Base-by-base conservation (phyloP, 2,329 filamentous ascomycete genomes). In the Hypoxylon sp. region DNA sequence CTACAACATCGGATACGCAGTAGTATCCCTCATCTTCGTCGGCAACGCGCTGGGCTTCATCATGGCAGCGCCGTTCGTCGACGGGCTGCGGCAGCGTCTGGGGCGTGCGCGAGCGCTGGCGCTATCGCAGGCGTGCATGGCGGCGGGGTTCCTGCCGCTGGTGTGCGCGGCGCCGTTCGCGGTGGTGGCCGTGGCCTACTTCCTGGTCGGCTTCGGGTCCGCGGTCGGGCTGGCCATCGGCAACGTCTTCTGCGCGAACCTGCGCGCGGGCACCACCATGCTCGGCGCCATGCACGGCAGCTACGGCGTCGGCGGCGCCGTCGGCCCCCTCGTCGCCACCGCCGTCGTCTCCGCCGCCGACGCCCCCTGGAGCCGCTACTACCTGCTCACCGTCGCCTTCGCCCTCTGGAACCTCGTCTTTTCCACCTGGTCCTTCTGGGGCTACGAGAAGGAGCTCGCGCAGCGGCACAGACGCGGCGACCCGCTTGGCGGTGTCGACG, bases 21-120 rank as follows among this genome's bases (percentile, higher is more conserved):
- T 91, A 7, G 89, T 95, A 2, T 94, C 91, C 1, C 78, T 94
- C 31, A 90, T 96, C 68, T 96, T 95, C 77, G 83, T 95, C 24
- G 84, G 88, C 40, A 90, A 90, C 66, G 90, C 91, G 0, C 63
- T 88, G 3, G 91, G 91, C 13, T 96, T 92, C 75, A 87, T 96
- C 68, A 73, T 82, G 10, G 88, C 89, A 1, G 91, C 91, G 1
- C 83, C 88, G 31, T 79, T 88, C 60, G 82, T 88, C n/a, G 88
- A 92, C 67, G 73, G 76, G 1, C 76, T 92, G 3, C 81, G 87
- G 50, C 75, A 77, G 4, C 82, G 81, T 17, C 74, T 92, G 2
- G 90, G 91, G 6, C 83, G 88, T 43, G 85, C 86, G 3, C 85
- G 81, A 64, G 81, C 85, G 0, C 78, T 92, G 21, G 83, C 86